Evolutionary conservation across 2,329 filamentous ascomycete genomes (phyloP), one percentile per base, ranked within the genome.

Genomic region (Alternaria arborescens): DNA sequence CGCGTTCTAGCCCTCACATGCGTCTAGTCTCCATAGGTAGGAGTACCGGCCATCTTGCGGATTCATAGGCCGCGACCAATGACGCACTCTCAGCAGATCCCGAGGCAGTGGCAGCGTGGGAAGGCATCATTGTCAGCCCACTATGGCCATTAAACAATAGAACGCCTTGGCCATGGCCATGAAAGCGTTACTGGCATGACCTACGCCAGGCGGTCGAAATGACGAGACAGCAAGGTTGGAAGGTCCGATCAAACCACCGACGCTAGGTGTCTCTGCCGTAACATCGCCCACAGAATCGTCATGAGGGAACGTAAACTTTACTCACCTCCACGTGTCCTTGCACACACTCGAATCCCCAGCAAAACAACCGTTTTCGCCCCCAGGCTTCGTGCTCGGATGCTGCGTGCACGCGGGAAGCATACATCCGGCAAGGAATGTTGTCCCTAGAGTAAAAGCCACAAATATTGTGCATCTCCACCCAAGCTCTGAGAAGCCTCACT

Each of bases 121-220:
- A 48, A 55, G 22, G 28, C 36, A 55, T 18, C 20, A 59, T 22
- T n/a, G 28, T 47, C 56, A 48, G 50, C 50, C 42, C 55, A 53
- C 51, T 30, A 28, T 51, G 26, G 12, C 34, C 24, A n/a, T 20
- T 28, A 6, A 47, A 34, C 7, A 32, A n/a, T 20, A 41, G 11
- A 24, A 2, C 8, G 12, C 38, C 34, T 26, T 47, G 26, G 14
- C 24, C 41, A 46, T 46, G 12, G 8, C 28, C 28, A 11, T 30
- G 28, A 30, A 30, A 30, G 28, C 8, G 28, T 30, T 30, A 30
- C 40, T 12, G 40, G 20, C 24, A 24, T 12, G 40, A 34, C 41
- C 12, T n/a, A 42, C 26, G 50, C 32, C 34, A 28, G 34, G 30
- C 51, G 34, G 34, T 54, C 42, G 20, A 20, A 8, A 52, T 24